phyloP scores from a whole-genome alignment of 208 protist species.

The Leishmania aethiopica region DNA sequence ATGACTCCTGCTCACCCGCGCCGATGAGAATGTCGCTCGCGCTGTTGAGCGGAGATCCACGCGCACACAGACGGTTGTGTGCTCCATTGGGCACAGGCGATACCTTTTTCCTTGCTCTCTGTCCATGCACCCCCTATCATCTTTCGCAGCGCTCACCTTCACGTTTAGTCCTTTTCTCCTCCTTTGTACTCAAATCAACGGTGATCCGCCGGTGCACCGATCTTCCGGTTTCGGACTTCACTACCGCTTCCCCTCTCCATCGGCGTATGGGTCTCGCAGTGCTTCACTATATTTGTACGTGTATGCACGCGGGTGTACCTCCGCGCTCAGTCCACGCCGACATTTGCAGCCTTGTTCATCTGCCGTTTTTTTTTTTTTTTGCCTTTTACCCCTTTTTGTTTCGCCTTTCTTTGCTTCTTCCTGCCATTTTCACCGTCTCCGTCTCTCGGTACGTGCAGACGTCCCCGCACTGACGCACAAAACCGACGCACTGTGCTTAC shows the following conservation, averaged over 20 bases:
- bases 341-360: not conserved
- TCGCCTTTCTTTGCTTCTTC: not conserved
- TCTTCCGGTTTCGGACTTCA: not conserved
- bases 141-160: not conserved
- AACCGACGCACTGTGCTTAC: not conserved
- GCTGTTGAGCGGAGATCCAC: not conserved
- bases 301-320: not conserved
- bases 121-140: not conserved
- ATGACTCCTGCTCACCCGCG: not conserved
- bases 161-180: not conserved
- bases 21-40: not conserved
- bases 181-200: slow-evolving; percentile 5
- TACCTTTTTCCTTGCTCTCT: not conserved
- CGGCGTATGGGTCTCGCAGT: not conserved
- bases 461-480: not conserved
- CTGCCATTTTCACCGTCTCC: not conserved
- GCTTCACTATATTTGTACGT: not conserved
- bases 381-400: not conserved
- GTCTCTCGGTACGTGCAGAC: not conserved
- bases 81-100: not conserved
- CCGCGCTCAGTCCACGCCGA: not conserved
- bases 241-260: not conserved
- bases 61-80: slow-evolving; percentile 5
- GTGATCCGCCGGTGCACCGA: not conserved
- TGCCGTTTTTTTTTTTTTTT: not conserved